Conservation (phyloP, 257 asterid genomes). For the Nicotiana sylvestris region DNA sequence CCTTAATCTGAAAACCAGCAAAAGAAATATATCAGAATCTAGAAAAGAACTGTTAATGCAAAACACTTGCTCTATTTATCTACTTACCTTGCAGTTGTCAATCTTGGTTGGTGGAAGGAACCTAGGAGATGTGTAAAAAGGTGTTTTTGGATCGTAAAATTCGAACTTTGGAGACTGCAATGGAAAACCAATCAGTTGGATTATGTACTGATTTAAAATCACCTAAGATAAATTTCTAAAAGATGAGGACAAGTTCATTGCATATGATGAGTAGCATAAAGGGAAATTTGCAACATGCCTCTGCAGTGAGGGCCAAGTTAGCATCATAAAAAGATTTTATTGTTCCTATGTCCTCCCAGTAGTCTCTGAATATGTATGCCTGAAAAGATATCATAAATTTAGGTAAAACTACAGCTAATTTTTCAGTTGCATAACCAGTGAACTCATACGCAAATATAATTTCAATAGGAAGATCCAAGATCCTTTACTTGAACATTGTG, state of each 20-base stretch:
- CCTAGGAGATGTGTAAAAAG: conserved; percentile 91
- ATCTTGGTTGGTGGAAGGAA: conserved; percentile 94
- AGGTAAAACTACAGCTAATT: not conserved
- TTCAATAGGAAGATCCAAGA: not conserved
- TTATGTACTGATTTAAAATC: conserved; percentile 3
- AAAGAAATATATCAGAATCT: not conserved
- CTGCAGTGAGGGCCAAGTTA: conserved; percentile 75
- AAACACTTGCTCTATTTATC: not conserved
- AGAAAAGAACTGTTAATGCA: not conserved
- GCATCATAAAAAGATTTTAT: conserved; percentile 85
- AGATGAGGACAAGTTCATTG: not conserved
- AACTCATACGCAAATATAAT: not conserved
- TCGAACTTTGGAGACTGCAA: conserved; percentile 73
- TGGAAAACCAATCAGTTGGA: not conserved
- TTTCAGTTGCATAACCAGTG: not conserved
- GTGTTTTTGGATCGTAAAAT: conserved; percentile 89
- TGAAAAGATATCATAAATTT: conserved; percentile 22
- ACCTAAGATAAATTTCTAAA: not conserved
- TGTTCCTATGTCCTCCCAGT: conserved; percentile 97
- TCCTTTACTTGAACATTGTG: conserved; percentile 60
- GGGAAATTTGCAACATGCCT: conserved; percentile 35
- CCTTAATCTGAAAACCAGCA: conserved; percentile 58
- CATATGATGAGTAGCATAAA: conserved; percentile 3
- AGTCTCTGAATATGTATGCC: conserved; percentile 88
- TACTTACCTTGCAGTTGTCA: conserved; percentile 69